Conservation (phyloP, 176 grass and related monocot genomes). For the Zoysia pacifica region DNA sequence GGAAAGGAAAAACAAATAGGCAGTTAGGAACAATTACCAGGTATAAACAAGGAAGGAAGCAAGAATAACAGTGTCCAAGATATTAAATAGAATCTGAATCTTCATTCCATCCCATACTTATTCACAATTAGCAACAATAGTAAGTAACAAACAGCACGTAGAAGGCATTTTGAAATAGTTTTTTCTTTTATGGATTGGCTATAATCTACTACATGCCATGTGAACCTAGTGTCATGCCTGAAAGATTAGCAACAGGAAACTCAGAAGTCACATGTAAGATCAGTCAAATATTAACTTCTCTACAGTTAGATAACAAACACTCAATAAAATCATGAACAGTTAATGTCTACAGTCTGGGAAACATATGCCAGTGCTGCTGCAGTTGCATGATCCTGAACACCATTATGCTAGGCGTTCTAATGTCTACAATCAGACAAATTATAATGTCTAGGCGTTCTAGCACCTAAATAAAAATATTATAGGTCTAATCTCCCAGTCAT, state of each 20-base stretch:
- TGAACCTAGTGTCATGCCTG: constrained; percentile 9
- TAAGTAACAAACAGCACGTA: background rate
- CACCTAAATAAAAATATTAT: constrained; percentile 8
- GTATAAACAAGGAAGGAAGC: background rate
- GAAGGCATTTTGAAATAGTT: background rate
- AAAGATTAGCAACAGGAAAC: constrained; percentile 32
- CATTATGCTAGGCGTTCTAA: background rate
- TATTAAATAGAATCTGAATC: background rate
- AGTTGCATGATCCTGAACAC: constrained; percentile 12
- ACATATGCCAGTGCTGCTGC: constrained; percentile 12
- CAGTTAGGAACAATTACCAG: constrained; percentile 10
- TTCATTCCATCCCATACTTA: background rate
- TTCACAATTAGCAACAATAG: background rate
- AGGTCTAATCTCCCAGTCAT: background rate
- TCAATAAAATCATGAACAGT: constrained; percentile 21
- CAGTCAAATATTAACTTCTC: constrained; percentile 32
- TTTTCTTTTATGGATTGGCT: background rate
- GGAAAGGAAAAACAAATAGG: background rate
- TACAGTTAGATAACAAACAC: constrained; percentile 12
- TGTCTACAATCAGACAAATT: constrained; percentile 3
- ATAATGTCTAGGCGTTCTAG: background rate
- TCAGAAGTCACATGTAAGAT: constrained; percentile 26
- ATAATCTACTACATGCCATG: constrained; percentile 2
- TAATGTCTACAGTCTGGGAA: constrained; percentile 2
- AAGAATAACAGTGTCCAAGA: background rate